phyloP scores from a whole-genome alignment of 257 asterid genomes.

The Ehretia macrophylla region DNA sequence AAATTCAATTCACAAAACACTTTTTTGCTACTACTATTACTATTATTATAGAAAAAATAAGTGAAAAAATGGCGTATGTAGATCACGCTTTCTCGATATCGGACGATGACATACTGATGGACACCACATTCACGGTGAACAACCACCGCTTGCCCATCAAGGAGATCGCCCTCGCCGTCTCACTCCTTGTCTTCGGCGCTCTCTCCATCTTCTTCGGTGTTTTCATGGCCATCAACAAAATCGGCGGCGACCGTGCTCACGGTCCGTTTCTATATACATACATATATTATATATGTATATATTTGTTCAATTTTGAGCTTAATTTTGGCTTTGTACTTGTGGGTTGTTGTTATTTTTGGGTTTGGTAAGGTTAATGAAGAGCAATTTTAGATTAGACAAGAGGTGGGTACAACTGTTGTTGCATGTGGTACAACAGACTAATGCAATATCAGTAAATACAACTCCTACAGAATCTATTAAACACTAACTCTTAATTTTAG shows the following conservation, averaged over 20 bases:
- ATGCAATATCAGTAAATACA: neutral
- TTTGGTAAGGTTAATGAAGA: neutral
- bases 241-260: conserved; percentile 96
- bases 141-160: conserved; percentile 71
- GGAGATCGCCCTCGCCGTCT: conserved; percentile 91
- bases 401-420: neutral
- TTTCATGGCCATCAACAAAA: conserved; percentile 69
- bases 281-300: no score
- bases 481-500: no score
- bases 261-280: conserved; percentile 46
- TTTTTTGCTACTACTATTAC: neutral
- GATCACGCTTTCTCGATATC: conserved; percentile 98
- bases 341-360: neutral
- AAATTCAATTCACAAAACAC: neutral
- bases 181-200: conserved; percentile 82
- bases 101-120: conserved; percentile 98
- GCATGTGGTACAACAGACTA: neutral
- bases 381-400: neutral
- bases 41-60: no score
- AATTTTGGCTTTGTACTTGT: neutral
- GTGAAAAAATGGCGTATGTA: conserved; percentile 68
- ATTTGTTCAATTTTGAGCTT: neutral
- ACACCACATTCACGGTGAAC: conserved; percentile 49
- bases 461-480: no score
- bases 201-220: conserved; percentile 65